Conservation (phyloP, 1,284 basidiomycete genomes). For the Microbotryum intermedium region DNA sequence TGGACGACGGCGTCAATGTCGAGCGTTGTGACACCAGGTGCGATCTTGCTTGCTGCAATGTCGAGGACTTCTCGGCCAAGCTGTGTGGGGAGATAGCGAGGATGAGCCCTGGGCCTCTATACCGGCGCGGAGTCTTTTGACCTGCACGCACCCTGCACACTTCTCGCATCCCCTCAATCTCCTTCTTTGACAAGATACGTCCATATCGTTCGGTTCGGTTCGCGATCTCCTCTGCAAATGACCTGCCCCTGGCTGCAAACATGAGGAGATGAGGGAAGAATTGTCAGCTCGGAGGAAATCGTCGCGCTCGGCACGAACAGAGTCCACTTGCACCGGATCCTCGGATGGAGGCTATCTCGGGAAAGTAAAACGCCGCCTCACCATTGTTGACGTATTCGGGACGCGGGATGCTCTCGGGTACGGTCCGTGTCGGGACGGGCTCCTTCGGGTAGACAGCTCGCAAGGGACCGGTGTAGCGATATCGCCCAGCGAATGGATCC, state of each 20-base stretch:
- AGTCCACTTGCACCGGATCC: too few species aligned
- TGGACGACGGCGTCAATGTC: constrained; percentile 94
- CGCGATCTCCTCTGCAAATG: constrained; percentile 16
- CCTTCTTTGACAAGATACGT: constrained; percentile 54
- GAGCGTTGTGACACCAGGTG: constrained; percentile 89
- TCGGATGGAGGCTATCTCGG: neutral
- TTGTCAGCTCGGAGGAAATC: too few species aligned
- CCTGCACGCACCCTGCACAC: constrained; percentile 56
- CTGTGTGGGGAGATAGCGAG: constrained; percentile 43
- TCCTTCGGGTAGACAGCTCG: constrained; percentile 59
- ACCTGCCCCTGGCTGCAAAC: constrained; percentile 10
- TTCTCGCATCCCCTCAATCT: constrained; percentile 68
- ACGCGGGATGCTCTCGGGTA: constrained; percentile 64
- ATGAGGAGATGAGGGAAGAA: neutral
- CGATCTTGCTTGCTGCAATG: constrained; percentile 70
- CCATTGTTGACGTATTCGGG: constrained; percentile 72
- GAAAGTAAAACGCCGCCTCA: constrained; percentile 35
- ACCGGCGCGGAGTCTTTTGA: neutral
- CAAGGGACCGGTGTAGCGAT: constrained; percentile 56
- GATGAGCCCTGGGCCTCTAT: neutral
- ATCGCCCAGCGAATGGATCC: too few species aligned
- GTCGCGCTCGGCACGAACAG: too few species aligned
- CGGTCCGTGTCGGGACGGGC: constrained; percentile 55
- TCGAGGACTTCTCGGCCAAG: constrained; percentile 85
- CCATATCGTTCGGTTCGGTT: constrained; percentile 18